Conservation (phyloP, 1,139 yeast species). For the Pneumocystis wakefieldiae region DNA sequence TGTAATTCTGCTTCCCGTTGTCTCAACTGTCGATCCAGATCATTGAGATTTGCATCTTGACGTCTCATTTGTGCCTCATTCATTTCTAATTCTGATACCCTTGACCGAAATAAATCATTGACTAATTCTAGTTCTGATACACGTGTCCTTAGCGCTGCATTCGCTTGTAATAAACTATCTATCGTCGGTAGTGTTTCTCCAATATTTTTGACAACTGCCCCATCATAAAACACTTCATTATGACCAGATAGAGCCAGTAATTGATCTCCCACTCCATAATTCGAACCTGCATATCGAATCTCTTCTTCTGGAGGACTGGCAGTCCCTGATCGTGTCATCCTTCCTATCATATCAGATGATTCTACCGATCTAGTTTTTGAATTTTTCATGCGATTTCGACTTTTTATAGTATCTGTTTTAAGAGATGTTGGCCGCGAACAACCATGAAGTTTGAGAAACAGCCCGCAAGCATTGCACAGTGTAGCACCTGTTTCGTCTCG, state of each 20-base stretch:
- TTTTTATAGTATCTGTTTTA: constrained; percentile 82
- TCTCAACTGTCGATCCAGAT: background rate
- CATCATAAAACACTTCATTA: background rate
- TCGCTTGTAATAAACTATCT: background rate
- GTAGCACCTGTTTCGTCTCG: constrained; percentile 88
- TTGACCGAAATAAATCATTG: background rate
- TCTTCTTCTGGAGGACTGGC: background rate
- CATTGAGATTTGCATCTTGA: background rate
- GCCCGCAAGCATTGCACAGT: constrained; percentile 88
- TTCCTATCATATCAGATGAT: background rate
- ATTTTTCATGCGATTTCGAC: constrained; percentile 63
- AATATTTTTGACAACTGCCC: background rate
- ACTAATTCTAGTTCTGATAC: background rate
- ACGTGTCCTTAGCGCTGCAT: background rate
- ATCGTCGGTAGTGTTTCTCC: background rate
- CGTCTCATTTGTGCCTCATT: background rate
- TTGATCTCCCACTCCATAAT: too few species aligned
- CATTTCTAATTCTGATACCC: background rate
- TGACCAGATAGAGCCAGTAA: background rate
- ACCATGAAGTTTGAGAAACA: constrained; percentile 79
- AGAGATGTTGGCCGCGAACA: constrained; percentile 81
- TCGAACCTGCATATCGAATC: too few species aligned
- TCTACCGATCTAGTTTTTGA: background rate
- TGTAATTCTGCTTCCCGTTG: background rate
- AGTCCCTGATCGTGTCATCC: background rate